Conservation (phyloP, 139 green algal genomes). For the Closterium sp. region DNA sequence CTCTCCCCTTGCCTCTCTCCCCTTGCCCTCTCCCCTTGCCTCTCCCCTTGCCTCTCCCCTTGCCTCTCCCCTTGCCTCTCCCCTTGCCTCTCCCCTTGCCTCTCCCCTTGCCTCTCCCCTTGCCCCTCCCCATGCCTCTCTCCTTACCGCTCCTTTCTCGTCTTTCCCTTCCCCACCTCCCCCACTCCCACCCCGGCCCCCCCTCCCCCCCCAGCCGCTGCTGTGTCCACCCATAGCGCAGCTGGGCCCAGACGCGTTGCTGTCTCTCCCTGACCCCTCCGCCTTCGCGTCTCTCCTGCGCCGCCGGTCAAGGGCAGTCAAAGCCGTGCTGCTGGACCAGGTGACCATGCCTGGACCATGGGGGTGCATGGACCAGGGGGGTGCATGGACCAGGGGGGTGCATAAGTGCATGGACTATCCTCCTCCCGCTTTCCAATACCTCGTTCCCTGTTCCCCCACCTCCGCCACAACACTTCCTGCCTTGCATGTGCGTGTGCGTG, state of each 20-base stretch:
- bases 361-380: no score
- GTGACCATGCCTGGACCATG: no score
- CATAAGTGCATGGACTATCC: neutral
- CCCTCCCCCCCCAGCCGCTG: neutral
- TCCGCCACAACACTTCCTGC: neutral
- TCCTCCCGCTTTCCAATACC: neutral
- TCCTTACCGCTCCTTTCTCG: neutral
- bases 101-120: no score
- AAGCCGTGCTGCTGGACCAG: neutral
- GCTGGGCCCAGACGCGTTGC: neutral
- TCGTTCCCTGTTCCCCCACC: neutral
- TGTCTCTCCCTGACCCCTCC: neutral
- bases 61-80: no score
- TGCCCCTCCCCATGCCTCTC: neutral
- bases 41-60: no score
- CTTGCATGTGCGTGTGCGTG: neutral
- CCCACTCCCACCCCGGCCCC: no score
- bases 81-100: no score
- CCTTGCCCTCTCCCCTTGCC: no score
- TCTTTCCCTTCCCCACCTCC: neutral
- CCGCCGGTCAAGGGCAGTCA: neutral
- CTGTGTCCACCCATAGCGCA: neutral
- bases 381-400: no score
- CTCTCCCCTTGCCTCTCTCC: no score
- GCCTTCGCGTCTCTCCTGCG: neutral